These are phyloP conservation scores for Rhinocladiella similis DNA, from an alignment of 2,329 filamentous ascomycete genomes.

Conservation along the genomic window DNA sequence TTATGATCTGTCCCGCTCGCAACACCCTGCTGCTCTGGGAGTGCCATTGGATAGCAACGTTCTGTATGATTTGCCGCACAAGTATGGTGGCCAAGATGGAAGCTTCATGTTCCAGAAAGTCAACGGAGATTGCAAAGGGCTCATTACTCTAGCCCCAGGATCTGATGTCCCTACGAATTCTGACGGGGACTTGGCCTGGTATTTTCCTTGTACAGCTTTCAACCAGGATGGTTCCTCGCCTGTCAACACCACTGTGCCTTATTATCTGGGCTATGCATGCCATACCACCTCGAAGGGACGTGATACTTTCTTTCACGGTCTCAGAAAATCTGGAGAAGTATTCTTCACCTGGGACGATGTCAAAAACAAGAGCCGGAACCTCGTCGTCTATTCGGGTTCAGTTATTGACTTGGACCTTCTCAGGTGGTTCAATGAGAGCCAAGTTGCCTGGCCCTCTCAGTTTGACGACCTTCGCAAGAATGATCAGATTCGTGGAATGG, in stretches of 20 bases:
- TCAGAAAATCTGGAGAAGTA: conserved; percentile 75
- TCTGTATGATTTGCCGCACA: conserved; percentile 78
- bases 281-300: conserved; percentile 74
- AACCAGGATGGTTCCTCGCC: conserved; percentile 87
- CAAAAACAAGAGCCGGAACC: conserved; percentile 81
- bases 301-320: conserved; percentile 68
- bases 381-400: conserved; percentile 91
- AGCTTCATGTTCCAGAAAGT: conserved; percentile 99
- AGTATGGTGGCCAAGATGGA: conserved; percentile 84
- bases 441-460: conserved; percentile 72
- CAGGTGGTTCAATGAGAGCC: conserved; percentile 80
- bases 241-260: conserved; percentile 71
- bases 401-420: conserved; percentile 89
- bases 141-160: conserved; percentile 70
- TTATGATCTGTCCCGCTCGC: conserved; percentile 75
- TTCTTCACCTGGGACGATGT: conserved; percentile 97
- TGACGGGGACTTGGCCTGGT: conserved; percentile 82
- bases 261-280: conserved; percentile 84
- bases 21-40: conserved; percentile 77
- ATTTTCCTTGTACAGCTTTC: conserved; percentile 89
- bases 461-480: conserved; percentile 80
- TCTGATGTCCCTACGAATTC: conserved; percentile 79
- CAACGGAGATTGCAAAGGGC: conserved; percentile 90
- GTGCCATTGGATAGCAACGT: conserved; percentile 76
- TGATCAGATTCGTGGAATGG: conserved; percentile 72